Base-by-base conservation (phyloP, 164 flowering plant genomes). In the Taxillus chinensis region DNA sequence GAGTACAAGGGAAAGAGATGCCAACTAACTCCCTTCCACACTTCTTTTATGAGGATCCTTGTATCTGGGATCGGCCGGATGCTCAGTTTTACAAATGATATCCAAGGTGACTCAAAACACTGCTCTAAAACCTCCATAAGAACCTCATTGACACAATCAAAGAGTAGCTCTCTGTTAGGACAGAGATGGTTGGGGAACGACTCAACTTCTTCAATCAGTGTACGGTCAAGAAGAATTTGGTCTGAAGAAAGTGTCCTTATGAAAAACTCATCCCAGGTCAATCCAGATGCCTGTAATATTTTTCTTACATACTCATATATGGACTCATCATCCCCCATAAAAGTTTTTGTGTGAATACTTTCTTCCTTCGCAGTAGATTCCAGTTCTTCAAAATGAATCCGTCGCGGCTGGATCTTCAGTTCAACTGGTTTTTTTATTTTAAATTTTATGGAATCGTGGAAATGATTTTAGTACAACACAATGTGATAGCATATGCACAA, bases 131-230 rank as follows among this genome's bases (percentile, higher is more conserved):
- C 57, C 70, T 83, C 96, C 55, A 69, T 9, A 10, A 90, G 91
- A 71, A 84, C 83, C 69, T 93, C 91, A 66, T 87, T 83, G 38
- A 81, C 67, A 51, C 85, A 81, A 60, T 93, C 96, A 63, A 89
- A 89, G 53, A 93, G 81, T 43, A 84, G 81, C 70, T 83, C 77
- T 61, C 74, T 74, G 61, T 84, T 85, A 60, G 61, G 64, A 59
- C 74, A 69, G 63, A 78, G 75, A 63, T 74, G 79, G 69, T 76
- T 69, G 7, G 84, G 64, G 39, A 73, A 75, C 61, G 77, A 68
- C 45, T 78, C 85, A 4, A 83, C 80, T 68, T 84, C 83, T 57
- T 76, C 75, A 57, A 75, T 64, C 70, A 89, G 67, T 17, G 81
- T 70, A n/a, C 77, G 80, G 54, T 87, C 80, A 17, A 90, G 80